Percentiles rank a stretch among this genome's conserved stretches.
phyloP scores from a whole-genome alignment of 805 yeast species.

The Metschnikowia arizonensis region DNA sequence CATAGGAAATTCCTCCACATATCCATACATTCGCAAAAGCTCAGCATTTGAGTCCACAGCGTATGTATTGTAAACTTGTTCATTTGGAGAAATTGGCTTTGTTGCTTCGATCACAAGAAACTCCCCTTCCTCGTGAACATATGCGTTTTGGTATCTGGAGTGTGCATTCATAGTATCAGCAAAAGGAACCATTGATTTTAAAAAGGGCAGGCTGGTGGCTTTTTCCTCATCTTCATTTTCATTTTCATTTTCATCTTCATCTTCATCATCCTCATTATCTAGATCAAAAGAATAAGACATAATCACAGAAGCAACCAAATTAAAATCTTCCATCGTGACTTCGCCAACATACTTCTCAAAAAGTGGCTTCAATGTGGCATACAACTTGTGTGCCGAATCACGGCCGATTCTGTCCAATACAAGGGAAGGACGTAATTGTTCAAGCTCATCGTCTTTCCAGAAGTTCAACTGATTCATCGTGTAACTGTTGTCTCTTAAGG shows the following conservation, averaged over 20 bases:
- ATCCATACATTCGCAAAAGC: conserved; percentile 84
- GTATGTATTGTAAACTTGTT: conserved; percentile 82
- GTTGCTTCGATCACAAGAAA: conserved; percentile 68
- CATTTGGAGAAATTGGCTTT: conserved; percentile 54
- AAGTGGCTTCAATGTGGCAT: conserved; percentile 20
- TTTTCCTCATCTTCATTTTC: conserved; percentile 13
- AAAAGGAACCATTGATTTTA: conserved; percentile 86
- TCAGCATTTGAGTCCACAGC: conserved; percentile 93
- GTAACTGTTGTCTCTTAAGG: conserved; percentile 35
- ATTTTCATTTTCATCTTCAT: conserved; percentile 17
- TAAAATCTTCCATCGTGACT: conserved; percentile 54
- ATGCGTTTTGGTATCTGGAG: conserved; percentile 71
- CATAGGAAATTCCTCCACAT: conserved; percentile 72
- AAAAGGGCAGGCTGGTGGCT: conserved; percentile 24
- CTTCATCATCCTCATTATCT: conserved; percentile 32
- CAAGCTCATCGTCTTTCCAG: conserved; percentile 66
- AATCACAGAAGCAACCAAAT: conserved; percentile 70
- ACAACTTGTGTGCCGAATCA: conserved; percentile 60
- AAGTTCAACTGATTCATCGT: conserved; percentile 67
- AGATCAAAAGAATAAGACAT: conserved; percentile 92
- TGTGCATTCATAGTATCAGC: conserved; percentile 92
- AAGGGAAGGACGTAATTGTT: conserved; percentile 61
- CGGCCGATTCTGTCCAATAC: conserved; percentile 69
- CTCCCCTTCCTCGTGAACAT: conserved; percentile 48
- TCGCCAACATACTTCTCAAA: conserved; percentile 10